Percentiles rank a stretch among this genome's conserved stretches.
Conservation (phyloP, 345 rosid species). For the Acer negundo region DNA sequence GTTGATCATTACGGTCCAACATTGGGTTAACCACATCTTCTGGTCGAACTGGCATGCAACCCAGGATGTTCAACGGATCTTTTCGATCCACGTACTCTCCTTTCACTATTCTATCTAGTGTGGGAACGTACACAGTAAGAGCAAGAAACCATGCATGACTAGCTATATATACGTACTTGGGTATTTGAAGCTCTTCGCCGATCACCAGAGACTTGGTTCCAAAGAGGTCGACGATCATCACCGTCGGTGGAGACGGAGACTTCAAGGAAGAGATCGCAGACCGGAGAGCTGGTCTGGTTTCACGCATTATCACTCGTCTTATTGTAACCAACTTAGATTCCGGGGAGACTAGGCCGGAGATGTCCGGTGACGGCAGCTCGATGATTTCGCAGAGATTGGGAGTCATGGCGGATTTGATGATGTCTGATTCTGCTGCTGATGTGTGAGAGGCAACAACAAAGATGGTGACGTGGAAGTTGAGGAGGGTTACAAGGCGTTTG, state of each 20-base stretch:
- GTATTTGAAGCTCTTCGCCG: slow-evolving; percentile 41
- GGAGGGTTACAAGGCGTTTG: slow-evolving; percentile 38
- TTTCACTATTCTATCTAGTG: slow-evolving; percentile 34
- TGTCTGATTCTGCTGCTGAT: slow-evolving; percentile 28
- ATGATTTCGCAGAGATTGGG: slow-evolving; percentile 27
- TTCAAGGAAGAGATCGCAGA: slow-evolving; percentile 34
- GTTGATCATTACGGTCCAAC: slow-evolving; percentile 32
- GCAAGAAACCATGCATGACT: slow-evolving; percentile 61
- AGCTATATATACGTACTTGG: slow-evolving; percentile 36
- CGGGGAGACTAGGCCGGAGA: slow-evolving; percentile 32
- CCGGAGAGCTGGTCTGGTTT: slow-evolving; percentile 31
- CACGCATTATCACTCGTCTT: slow-evolving; percentile 42
- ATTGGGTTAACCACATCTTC: slow-evolving; percentile 45
- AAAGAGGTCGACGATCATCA: slow-evolving; percentile 52
- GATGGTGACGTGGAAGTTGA: slow-evolving; percentile 42
- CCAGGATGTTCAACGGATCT: slow-evolving; percentile 49
- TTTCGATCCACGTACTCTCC: slow-evolving; percentile 40
- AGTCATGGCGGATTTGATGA: slow-evolving; percentile 22
- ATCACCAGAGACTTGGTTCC: slow-evolving; percentile 41
- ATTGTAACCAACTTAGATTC: slow-evolving; percentile 28
- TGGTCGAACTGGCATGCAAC: slow-evolving; percentile 50
- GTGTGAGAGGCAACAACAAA: slow-evolving; percentile 29
- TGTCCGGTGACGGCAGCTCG: slow-evolving; percentile 36
- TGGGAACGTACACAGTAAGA: slow-evolving; percentile 32
- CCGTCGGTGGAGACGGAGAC: slow-evolving; percentile 32